Evolutionary conservation across 1,284 basidiomycete genomes (phyloP), one percentile per base, ranked within the genome.

Genomic region (Schizopora paradoxa): DNA sequence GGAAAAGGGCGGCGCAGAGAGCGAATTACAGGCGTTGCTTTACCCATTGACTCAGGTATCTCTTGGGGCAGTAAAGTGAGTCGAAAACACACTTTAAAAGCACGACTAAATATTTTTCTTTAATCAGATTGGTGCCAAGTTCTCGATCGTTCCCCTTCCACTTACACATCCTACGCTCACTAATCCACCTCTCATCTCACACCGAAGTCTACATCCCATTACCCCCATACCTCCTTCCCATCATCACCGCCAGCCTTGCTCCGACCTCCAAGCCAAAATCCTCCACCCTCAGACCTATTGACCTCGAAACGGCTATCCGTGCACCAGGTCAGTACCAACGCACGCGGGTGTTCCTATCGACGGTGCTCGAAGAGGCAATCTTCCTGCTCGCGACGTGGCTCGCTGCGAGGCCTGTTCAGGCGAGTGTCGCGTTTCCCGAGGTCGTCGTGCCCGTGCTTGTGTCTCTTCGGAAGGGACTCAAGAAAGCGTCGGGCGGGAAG

Each of bases 31-130:
- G 61, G 80, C 91, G 13, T 73, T 99, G 51, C 84, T 99, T 48
- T 99, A 97, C 65, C 96, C 96, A 6, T 75, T 99, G 5, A 90
- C 95, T 5, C 96, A 99, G 66, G 90, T 99, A 38, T 80, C 89
- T 34, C 72, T 96, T 26, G 96, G 96, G 31, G 89, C 92, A 38
- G 86, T 95, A 55, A 85, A 85, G 92, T 94, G 63, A 56, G 82
- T 58, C 6, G 3, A 26, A n/a, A 21, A 35, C 8, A 31, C 16
- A 38, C 6, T 25, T 51, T 48, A 28, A 23, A 47, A 43, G 21
- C 48, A 23, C 27, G 36, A 49, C 27, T 39, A 29, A 51, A 51
- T 43, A 47, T 48, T 45, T 41, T 57, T 27, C 54, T 47, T 48
- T 42, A 41, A 16, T n/a, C 56, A 94, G 93, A 54, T 79, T 97